Evolutionary conservation across 2,329 filamentous ascomycete species (phyloP).

Genomic region (Alternaria alternata): DNA sequence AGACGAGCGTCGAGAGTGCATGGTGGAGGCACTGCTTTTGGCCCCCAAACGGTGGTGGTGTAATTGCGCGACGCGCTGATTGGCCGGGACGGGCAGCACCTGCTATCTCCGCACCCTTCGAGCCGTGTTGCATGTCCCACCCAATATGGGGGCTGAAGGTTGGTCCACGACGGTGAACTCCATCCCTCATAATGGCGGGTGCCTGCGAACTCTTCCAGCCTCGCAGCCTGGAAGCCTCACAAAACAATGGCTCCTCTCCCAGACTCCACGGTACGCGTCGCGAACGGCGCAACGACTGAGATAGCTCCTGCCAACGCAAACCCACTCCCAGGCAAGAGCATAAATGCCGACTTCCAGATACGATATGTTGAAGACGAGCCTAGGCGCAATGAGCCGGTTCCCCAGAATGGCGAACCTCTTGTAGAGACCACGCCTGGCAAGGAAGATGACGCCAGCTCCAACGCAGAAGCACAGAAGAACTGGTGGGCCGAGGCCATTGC

Average conservation of each 20-base stretch:
- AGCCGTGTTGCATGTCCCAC: slow-evolving; percentile 20
- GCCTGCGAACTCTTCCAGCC: slow-evolving; percentile 27
- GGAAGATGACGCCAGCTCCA: neutral
- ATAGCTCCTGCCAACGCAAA: slow-evolving; percentile 25
- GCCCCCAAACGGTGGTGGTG: slow-evolving; percentile 22
- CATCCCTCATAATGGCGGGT: slow-evolving; percentile 19
- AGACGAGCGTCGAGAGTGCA: neutral
- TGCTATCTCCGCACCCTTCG: slow-evolving; percentile 4
- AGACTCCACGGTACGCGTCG: slow-evolving; percentile 10
- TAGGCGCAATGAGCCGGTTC: neutral
- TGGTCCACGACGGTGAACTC: slow-evolving; percentile 14
- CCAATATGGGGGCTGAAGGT: slow-evolving; percentile 41
- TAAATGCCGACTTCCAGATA: slow-evolving; percentile 39
- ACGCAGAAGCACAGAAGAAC: slow-evolving; percentile 27
- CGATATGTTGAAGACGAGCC: slow-evolving; percentile 28
- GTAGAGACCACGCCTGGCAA: neutral
- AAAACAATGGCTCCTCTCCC: slow-evolving; percentile 21
- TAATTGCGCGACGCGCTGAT: neutral
- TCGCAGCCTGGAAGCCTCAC: slow-evolving; percentile 4
- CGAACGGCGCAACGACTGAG: slow-evolving; percentile 26
- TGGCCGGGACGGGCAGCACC: neutral
- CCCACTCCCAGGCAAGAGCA: slow-evolving; percentile 28
- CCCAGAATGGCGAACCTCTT: slow-evolving; percentile 3
- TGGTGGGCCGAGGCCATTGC: slow-evolving; percentile 42
- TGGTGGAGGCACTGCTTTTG: slow-evolving; percentile 21